A percentile compares a stretch with the other conserved stretches of the same genome.
phyloP scores from a whole-genome alignment of 257 asterid genomes.

The Capsicum chinense region DNA sequence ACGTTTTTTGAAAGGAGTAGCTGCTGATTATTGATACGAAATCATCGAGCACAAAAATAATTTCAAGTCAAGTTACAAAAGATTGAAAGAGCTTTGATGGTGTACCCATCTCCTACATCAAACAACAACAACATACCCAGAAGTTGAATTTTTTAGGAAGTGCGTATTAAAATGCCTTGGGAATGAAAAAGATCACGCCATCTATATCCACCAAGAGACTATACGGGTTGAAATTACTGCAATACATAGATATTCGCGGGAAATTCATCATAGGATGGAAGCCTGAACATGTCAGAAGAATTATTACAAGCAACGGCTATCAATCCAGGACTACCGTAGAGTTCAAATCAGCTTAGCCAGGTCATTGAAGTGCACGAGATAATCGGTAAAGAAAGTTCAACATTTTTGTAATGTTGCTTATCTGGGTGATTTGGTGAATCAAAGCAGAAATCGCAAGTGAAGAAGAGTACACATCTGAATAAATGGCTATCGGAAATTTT shows the following conservation, averaged over 20 bases:
- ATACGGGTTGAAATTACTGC: background rate
- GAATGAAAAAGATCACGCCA: background rate
- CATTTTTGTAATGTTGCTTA: background rate
- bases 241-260: background rate
- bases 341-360: conserved; percentile 10
- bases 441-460: background rate
- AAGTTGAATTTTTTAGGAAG: background rate
- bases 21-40: background rate
- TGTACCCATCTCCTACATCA: conserved; percentile 21
- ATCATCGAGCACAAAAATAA: conserved; percentile 3
- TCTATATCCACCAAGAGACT: background rate
- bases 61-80: background rate
- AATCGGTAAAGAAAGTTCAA: background rate
- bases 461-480: background rate
- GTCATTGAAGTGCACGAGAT: background rate
- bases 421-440: background rate
- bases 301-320: background rate
- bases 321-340: background rate
- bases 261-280: conserved; percentile 2
- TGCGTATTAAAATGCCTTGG: background rate
- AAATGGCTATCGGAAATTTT: background rate
- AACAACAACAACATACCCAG: background rate
- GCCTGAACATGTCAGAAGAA: background rate
- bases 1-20: conserved; percentile 6
- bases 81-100: conserved; percentile 23